Percentiles rank a stretch among this genome's conserved stretches.
phyloP scores from a whole-genome alignment of 2,329 filamentous ascomycete species.

The Botrytis tulipae region DNA sequence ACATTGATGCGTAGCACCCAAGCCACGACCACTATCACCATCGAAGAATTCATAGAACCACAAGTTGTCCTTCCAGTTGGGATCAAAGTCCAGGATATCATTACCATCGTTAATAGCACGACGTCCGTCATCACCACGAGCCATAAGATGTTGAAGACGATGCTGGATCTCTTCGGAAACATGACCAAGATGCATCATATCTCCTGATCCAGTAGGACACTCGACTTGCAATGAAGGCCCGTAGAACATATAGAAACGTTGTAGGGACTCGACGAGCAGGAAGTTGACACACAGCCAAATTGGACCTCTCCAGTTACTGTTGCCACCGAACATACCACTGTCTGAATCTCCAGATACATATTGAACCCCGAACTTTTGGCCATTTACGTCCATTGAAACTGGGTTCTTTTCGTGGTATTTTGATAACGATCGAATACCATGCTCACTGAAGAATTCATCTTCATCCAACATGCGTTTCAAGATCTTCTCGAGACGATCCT shows the following conservation, averaged over 20 bases:
- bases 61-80: slow-evolving; percentile 87
- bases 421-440: slow-evolving; percentile 88
- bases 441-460: slow-evolving; percentile 84
- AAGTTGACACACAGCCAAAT: slow-evolving; percentile 98
- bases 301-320: slow-evolving; percentile 96
- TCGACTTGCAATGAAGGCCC: slow-evolving; percentile 85
- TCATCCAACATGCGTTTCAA: slow-evolving; percentile 90
- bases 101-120: slow-evolving; percentile 85
- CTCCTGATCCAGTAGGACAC: slow-evolving; percentile 88
- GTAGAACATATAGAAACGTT: slow-evolving; percentile 95
- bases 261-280: slow-evolving; percentile 87
- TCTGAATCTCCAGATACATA: slow-evolving; percentile 97
- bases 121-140: slow-evolving; percentile 77
- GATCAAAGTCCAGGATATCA: slow-evolving; percentile 84
- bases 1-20: slow-evolving; percentile 91
- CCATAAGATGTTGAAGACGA: slow-evolving; percentile 87
- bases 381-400: slow-evolving; percentile 93
- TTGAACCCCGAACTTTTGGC: slow-evolving; percentile 79
- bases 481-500: slow-evolving; percentile 86
- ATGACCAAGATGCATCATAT: slow-evolving; percentile 93
- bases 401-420: slow-evolving; percentile 89
- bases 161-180: slow-evolving; percentile 95
- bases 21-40: slow-evolving; percentile 81
- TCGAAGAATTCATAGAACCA: slow-evolving; percentile 99
- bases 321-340: slow-evolving; percentile 90